Conservation (phyloP, 108 stramenopile species). For the Parmales sp. region DNA sequence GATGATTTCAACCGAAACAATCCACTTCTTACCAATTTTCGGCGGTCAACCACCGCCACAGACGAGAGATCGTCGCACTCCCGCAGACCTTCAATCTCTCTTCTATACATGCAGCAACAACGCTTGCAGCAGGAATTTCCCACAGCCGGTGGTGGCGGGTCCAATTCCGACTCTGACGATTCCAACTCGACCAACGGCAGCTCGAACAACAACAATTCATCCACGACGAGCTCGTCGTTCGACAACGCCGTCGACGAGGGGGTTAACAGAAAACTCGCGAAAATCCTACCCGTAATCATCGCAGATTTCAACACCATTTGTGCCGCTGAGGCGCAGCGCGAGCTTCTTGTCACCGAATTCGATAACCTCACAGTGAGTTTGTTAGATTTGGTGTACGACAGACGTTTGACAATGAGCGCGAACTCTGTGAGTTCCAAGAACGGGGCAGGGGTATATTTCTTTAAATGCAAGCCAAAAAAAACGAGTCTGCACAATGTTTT, state of each 20-base stretch:
- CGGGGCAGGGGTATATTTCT: not conserved
- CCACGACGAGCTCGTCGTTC: not conserved
- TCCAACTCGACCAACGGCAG: not conserved
- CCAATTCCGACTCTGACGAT: not conserved
- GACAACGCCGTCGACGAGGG: not conserved
- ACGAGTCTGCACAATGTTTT: not conserved
- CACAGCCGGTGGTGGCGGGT: too few species aligned
- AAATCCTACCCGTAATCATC: not conserved
- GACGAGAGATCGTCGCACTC: too few species aligned
- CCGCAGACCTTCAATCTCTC: too few species aligned
- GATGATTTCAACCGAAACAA: too few species aligned
- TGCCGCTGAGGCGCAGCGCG: not conserved
- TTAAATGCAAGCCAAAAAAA: not conserved
- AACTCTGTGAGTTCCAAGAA: not conserved
- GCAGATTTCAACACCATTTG: not conserved
- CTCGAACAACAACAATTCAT: not conserved
- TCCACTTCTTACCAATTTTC: too few species aligned
- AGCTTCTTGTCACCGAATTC: not conserved
- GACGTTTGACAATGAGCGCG: not conserved
- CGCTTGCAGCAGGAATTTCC: too few species aligned
- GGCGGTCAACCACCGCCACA: too few species aligned
- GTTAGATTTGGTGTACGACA: not conserved
- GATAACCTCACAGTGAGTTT: not conserved
- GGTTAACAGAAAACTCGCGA: not conserved
- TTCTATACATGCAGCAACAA: too few species aligned